Base-by-base conservation (phyloP, 1,284 basidiomycete species). In the Austropuccinia psidii region DNA sequence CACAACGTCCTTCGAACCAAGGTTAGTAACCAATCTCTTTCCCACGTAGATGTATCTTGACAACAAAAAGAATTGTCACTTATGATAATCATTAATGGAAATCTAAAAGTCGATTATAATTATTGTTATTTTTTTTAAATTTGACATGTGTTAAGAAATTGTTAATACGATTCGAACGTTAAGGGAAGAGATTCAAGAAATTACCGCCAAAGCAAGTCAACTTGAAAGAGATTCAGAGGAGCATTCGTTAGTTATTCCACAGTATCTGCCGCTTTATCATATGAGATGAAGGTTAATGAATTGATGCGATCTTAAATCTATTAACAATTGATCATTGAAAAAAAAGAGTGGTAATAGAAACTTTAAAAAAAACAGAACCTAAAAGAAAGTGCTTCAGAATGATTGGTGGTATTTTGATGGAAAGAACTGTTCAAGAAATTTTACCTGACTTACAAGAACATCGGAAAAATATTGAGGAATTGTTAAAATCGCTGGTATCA, bases 371-470 rank as follows among this genome's bases (percentile, higher is more conserved):
- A 77, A 87, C 88, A 8, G 83, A 90, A 50, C 93, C 95, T 29
- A 85, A 88, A 79, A 88, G 96, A 75, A 93, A 92, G 82, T 98
- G 96, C 82, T 99, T 98, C 83, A 88, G 96, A 61, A 85, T 98
- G 77, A 90, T 99, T 75, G 96, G 96, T 13, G 96, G 95, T 35
- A 89, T 97, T 1, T 86, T 99, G 9, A 94, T 98, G 31, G 93
- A 98, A 81, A 86, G 94, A 58, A 98, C 93, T 0, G 96, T 98
- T 55, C 89, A 90, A 80, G 96, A 98, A 78, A 93, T 98, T 39
- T 88, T 93, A 39, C 95, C 95, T 49, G 88, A 90, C 27, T 82
- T 97, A 50, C 86, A 91, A 81, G 91, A 88, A 17, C 95, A 93
- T 79, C 85, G 87, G 68, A 86, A 90, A 77, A 91, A 91, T 75